These are phyloP conservation scores for Trametes sanguinea DNA, from an alignment of 768 basidiomycete genomes.

Conservation along the genomic window DNA sequence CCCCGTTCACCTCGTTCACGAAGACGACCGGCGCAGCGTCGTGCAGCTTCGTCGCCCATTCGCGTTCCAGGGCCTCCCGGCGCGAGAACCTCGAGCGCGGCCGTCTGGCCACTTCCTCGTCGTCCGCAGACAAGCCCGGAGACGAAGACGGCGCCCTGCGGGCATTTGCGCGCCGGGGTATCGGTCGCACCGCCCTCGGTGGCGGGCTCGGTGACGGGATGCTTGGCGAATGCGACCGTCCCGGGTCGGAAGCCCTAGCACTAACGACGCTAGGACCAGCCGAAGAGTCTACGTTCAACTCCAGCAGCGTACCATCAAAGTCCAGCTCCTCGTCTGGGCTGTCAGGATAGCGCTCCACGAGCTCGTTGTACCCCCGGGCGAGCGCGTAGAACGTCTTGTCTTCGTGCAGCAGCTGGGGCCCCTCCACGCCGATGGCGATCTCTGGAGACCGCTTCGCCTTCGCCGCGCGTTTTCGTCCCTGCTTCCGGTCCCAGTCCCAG, in stretches of 20 bases:
- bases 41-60: slow-evolving; percentile 35
- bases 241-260: not conserved
- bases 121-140: not conserved
- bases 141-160: not conserved
- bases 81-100: not conserved
- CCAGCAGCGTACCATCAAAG: slow-evolving; percentile 3
- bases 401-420: slow-evolving; percentile 41
- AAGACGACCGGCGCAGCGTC: slow-evolving; percentile 38
- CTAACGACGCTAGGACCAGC: not conserved
- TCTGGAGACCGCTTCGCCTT: slow-evolving; percentile 37
- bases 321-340: not conserved
- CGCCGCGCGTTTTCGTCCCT: slow-evolving; percentile 33
- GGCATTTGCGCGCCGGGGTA: not conserved
- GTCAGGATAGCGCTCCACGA: slow-evolving; percentile 1
- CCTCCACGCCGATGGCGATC: slow-evolving; percentile 43
- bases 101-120: not conserved
- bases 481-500: slow-evolving; percentile 38
- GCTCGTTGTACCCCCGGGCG: slow-evolving; percentile 16
- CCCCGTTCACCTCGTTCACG: slow-evolving; percentile 37
- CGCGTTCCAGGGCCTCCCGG: slow-evolving; percentile 1
- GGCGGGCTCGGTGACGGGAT: not conserved
- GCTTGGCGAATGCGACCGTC: not conserved
- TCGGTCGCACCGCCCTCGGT: slow-evolving; percentile 1
- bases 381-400: slow-evolving; percentile 30
- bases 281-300: not conserved